These are phyloP conservation scores for Comarum palustre DNA, from an alignment of 306 rosid species.

Conservation along the genomic window DNA sequence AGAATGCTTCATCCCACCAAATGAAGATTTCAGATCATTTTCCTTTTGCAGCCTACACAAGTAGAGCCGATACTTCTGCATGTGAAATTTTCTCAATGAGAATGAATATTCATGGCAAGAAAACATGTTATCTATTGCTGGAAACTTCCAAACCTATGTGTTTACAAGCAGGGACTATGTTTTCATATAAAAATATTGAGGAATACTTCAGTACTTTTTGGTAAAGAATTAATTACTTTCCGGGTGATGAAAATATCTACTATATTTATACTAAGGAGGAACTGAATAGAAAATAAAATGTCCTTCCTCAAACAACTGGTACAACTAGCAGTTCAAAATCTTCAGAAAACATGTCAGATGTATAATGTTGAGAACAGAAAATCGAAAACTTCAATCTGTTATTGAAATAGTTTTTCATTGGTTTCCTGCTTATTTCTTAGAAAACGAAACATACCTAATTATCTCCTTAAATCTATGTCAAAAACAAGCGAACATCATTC, in stretches of 20 bases:
- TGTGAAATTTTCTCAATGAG: conserved; percentile 26
- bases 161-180: not conserved
- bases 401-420: not conserved
- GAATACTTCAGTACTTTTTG: not conserved
- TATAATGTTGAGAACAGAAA: not conserved
- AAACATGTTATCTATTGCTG: conserved; percentile 16
- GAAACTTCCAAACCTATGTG: not conserved
- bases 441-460: not conserved
- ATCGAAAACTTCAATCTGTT: not conserved
- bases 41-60: conserved; percentile 84
- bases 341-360: not conserved
- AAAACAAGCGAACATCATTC: not conserved
- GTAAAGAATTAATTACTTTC: not conserved
- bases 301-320: not conserved
- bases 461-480: not conserved
- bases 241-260: not conserved
- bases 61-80: conserved; percentile 95
- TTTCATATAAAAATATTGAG: not conserved
- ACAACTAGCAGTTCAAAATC: conserved; percentile 1
- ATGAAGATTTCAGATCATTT: conserved; percentile 52
- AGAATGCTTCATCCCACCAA: conserved; percentile 56
- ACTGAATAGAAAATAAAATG: not conserved
- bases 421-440: not conserved
- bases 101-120: conserved; percentile 18
- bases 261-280: not conserved